phyloP scores from a whole-genome alignment of 2,329 filamentous ascomycete species.

The Aspergillus sp. region DNA sequence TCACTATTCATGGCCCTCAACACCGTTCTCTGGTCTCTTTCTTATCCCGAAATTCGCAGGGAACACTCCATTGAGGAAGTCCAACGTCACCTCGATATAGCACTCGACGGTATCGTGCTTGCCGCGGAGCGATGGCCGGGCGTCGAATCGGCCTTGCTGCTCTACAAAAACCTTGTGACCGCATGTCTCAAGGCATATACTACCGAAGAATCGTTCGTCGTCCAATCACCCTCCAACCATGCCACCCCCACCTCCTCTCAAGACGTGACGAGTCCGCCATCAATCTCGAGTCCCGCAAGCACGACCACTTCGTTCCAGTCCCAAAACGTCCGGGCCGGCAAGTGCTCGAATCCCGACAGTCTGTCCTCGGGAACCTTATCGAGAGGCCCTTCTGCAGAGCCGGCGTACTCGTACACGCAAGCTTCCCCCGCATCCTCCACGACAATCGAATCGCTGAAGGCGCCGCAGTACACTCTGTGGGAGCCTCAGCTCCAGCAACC shows the following conservation, averaged over 20 bases:
- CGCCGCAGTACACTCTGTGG: slow-evolving; percentile 19
- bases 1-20: slow-evolving; percentile 90
- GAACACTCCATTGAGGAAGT: slow-evolving; percentile 73
- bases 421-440: slow-evolving; percentile 19
- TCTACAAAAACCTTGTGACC: slow-evolving; percentile 81
- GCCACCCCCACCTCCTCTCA: slow-evolving; percentile 42
- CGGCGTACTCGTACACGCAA: slow-evolving; percentile 24
- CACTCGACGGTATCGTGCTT: slow-evolving; percentile 74
- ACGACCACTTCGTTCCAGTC: slow-evolving; percentile 38
- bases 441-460: slow-evolving; percentile 20
- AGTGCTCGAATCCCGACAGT: slow-evolving; percentile 28
- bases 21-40: slow-evolving; percentile 86
- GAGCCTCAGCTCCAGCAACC: slow-evolving; percentile 14
- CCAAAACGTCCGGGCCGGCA: slow-evolving; percentile 29
- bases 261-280: slow-evolving; percentile 40
- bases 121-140: slow-evolving; percentile 91
- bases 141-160: slow-evolving; percentile 75
- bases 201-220: slow-evolving; percentile 54
- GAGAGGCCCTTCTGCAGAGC: slow-evolving; percentile 35
- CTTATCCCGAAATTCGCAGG: slow-evolving; percentile 78
- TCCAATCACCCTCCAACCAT: slow-evolving; percentile 47
- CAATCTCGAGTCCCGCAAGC: slow-evolving; percentile 42
- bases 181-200: slow-evolving; percentile 90
- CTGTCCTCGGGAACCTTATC: slow-evolving; percentile 33
- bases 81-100: slow-evolving; percentile 69